Conservation (phyloP, 768 basidiomycete genomes). For the Candolleomyces efflorescens region DNA sequence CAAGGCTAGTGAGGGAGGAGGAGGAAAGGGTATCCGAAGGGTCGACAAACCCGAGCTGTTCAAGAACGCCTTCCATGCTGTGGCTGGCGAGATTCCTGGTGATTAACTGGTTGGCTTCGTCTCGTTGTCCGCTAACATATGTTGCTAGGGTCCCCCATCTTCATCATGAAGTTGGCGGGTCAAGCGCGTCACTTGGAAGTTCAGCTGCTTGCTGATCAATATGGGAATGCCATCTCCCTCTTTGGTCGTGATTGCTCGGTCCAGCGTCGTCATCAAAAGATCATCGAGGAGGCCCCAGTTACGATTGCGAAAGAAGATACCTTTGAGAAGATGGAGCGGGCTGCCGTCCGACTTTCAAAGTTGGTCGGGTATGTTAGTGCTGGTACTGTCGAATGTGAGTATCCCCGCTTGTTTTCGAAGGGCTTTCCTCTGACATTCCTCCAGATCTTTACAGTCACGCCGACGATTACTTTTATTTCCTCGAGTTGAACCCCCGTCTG, state of each 20-base stretch:
- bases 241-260: conserved; percentile 99
- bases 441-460: conserved; percentile 91
- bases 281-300: conserved; percentile 99
- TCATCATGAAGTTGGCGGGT: conserved; percentile 99
- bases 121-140: conserved; percentile 9
- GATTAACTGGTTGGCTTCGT: conserved; percentile 12
- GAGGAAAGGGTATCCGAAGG: conserved; percentile 98
- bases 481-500: conserved; percentile 98
- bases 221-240: conserved; percentile 97
- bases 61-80: conserved; percentile 92
- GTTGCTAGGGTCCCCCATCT: conserved; percentile 84
- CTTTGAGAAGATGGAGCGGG: conserved; percentile 98
- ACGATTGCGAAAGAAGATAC: conserved; percentile 91
- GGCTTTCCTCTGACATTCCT: conserved; percentile 6
- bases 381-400: conserved; percentile 94
- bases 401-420: conserved; percentile 8
- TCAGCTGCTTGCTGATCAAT: conserved; percentile 97
- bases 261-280: conserved; percentile 98
- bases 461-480: conserved; percentile 94
- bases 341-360: conserved; percentile 98
- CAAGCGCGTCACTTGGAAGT: conserved; percentile 97
- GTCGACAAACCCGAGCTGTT: conserved; percentile 85
- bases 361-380: conserved; percentile 99
- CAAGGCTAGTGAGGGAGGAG: conserved; percentile 98
- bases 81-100: conserved; percentile 97